Evolutionary conservation across 2,329 filamentous ascomycete genomes (phyloP).

Genomic region (Neonectria sp.): DNA sequence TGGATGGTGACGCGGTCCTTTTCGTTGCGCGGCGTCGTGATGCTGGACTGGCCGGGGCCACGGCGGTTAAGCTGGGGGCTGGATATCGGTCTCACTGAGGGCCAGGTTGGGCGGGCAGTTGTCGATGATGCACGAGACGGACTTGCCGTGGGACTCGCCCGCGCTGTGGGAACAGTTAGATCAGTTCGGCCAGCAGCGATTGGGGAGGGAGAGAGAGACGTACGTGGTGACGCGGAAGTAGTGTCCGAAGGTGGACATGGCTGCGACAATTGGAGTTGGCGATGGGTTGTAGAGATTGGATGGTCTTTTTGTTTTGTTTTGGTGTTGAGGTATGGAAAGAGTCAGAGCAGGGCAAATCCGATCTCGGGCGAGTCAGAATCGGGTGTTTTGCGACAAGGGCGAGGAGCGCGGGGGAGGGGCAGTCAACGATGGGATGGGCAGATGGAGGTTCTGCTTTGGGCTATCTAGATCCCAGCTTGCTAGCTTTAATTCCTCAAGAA

Average conservation of each 20-base stretch:
- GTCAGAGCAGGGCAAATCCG: constrained; percentile 21
- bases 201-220: constrained; percentile 45
- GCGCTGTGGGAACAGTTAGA: constrained; percentile 49
- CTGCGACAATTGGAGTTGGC: constrained; percentile 44
- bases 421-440: constrained; percentile 6
- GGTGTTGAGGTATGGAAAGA: constrained; percentile 30
- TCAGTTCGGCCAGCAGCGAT: constrained; percentile 1
- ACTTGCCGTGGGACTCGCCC: constrained; percentile 86
- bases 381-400: constrained; percentile 8
- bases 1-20: constrained; percentile 94
- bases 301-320: constrained; percentile 3
- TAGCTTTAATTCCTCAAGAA: background rate
- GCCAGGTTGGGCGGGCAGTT: constrained; percentile 90
- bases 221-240: constrained; percentile 75
- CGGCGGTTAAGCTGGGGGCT: constrained; percentile 95
- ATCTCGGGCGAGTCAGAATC: constrained; percentile 26
- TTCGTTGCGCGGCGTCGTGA: constrained; percentile 94
- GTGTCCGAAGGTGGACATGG: constrained; percentile 90
- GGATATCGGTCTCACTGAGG: constrained; percentile 89
- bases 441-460: constrained; percentile 13
- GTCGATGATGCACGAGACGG: constrained; percentile 95
- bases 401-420: constrained; percentile 37
- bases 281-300: background rate
- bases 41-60: constrained; percentile 88
- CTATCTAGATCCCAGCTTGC: background rate